phyloP scores from a whole-genome alignment of 2,329 filamentous ascomycete genomes.

The Aspergillus sp. region DNA sequence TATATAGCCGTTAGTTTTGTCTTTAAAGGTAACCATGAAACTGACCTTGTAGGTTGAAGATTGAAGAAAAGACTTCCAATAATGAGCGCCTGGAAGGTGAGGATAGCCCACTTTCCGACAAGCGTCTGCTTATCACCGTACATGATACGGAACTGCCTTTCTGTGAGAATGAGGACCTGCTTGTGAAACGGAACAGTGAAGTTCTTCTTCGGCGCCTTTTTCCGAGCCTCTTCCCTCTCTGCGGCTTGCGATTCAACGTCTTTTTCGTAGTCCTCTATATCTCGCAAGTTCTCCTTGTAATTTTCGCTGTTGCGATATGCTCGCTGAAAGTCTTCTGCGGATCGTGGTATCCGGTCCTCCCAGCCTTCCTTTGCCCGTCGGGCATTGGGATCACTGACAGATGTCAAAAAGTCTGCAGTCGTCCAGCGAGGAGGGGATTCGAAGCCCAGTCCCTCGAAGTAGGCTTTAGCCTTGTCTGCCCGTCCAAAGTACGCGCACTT shows the following conservation, averaged over 20 bases:
- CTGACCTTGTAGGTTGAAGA: conserved; percentile 53
- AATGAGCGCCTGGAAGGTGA: conserved; percentile 52
- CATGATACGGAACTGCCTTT: conserved; percentile 58
- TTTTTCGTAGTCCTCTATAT: conserved; percentile 60
- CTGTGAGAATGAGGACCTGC: conserved; percentile 59
- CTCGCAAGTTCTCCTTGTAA: conserved; percentile 48
- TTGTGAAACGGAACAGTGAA: conserved; percentile 57
- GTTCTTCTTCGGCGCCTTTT: conserved; percentile 53
- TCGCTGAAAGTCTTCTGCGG: conserved; percentile 59
- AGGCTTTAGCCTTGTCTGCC: conserved; percentile 65
- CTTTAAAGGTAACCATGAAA: neutral
- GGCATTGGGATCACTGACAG: conserved; percentile 68
- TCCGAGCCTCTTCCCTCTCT: conserved; percentile 46
- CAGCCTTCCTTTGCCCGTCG: conserved; percentile 60
- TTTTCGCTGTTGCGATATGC: conserved; percentile 55
- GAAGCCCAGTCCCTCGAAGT: conserved; percentile 74
- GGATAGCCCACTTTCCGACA: conserved; percentile 56
- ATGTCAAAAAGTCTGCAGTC: conserved; percentile 77
- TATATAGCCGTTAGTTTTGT: conserved; percentile 22
- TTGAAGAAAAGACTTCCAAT: conserved; percentile 59
- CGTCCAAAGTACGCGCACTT: conserved; percentile 74
- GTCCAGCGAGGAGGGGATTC: conserved; percentile 73
- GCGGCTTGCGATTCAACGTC: conserved; percentile 48
- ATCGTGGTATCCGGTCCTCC: conserved; percentile 61
- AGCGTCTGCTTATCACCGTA: conserved; percentile 58